Conservation (phyloP, 768 basidiomycete genomes). For the Strobilomyces echinocephalus region DNA sequence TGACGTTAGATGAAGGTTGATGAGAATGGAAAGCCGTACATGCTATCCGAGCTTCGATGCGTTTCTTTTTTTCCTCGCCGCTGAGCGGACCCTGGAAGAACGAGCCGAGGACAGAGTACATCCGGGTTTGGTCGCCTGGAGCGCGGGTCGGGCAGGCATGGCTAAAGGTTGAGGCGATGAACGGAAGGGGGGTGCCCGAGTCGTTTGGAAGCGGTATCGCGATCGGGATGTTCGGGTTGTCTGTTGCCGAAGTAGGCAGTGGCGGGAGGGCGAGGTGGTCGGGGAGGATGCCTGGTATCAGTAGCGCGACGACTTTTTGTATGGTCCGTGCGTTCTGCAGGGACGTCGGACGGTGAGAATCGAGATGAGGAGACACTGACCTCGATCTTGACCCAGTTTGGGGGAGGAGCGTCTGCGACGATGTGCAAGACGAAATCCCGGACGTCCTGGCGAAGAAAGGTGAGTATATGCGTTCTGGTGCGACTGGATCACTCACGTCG, state of each 20-base stretch:
- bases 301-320: constrained; percentile 71
- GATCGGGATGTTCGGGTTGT: constrained; percentile 53
- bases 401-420: constrained; percentile 75
- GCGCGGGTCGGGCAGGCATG: constrained; percentile 92
- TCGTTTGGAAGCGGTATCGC: constrained; percentile 35
- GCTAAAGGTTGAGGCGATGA: constrained; percentile 75
- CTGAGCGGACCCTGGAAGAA: constrained; percentile 83
- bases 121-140: constrained; percentile 78
- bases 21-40: constrained; percentile 21
- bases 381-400: constrained; percentile 82
- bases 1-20: constrained; percentile 3
- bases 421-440: constrained; percentile 83
- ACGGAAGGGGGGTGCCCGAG: constrained; percentile 47
- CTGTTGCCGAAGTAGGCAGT: constrained; percentile 61
- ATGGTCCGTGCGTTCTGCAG: constrained; percentile 67
- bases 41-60: constrained; percentile 42
- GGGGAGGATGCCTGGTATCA: constrained; percentile 84
- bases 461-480: neutral
- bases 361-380: constrained; percentile 36
- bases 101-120: constrained; percentile 80
- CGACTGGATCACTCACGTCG: constrained; percentile 49
- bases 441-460: constrained; percentile 60
- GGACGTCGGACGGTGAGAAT: neutral
- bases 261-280: constrained; percentile 69
- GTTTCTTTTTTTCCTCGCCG: constrained; percentile 70